Base-by-base conservation (phyloP, 208 protist genomes). In the Trypanosoma platydactyli region DNA sequence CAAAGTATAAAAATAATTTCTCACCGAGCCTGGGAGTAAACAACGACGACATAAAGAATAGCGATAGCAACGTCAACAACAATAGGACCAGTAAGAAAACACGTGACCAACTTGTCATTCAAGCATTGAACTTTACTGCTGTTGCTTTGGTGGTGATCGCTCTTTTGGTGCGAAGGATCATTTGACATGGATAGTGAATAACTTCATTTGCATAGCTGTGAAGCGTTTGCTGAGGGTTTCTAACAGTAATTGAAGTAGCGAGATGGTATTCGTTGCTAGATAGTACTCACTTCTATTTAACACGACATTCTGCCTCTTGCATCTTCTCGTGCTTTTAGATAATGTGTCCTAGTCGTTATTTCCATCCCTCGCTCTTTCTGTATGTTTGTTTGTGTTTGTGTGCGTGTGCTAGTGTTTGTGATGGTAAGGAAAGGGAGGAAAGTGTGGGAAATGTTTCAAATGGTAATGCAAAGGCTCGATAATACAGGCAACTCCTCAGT, bases 111-210 rank as follows among this genome's bases (percentile, higher is more conserved):
- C 3, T 6, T 27, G n/a, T 38, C 42, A 38, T 30, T 20, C 3
- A 3, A 29, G 9, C 5, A 20, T 16, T 9, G 18, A 50, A 18
- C 22, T 16, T 61, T 3, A 29, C 59, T 22, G 13, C 16, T 60
- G 52, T 40, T 42, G 29, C 16, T 22, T 3, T 53, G 25, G 20
- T 52, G 29, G 40, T 49, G n/a, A 3, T 56, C 50, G 4, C 41
- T 13, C 11, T 68, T 13, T 20, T 68, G 20, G 33, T 53, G 2
- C 42, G 13, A 11, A 51, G 63, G 3, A 16, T 68, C 44, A 9
- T 48, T 22, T 68, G 18, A 25, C 42, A 7, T 15, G 6, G 30
- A 22, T 33, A 12, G 41, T 61, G 38, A 33, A 27, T n/a, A 11
- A 3, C 22, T 0, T 16, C 6, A 45, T 24, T 16, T 11, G 42